Conservation (phyloP, 192 early-diverging fungal genomes). For the Gryganskiella cystojenkinii region DNA sequence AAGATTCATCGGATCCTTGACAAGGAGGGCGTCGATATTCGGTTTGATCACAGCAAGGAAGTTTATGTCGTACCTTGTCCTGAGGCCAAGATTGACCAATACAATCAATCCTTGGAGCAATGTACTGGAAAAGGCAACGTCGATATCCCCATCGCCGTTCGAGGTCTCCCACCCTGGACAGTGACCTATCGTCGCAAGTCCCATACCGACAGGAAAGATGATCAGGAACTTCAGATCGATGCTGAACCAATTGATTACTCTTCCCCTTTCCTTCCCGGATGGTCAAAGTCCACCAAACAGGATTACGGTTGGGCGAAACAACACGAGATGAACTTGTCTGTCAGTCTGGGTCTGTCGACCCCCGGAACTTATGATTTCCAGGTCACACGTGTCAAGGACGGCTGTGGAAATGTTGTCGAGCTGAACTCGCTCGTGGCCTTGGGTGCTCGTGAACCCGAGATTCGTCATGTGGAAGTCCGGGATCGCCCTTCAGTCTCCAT, state of each 20-base stretch:
- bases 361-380: slow-evolving; percentile 36
- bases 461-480: slow-evolving; percentile 38
- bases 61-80: slow-evolving; percentile 40
- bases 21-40: slow-evolving; percentile 36
- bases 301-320: slow-evolving; percentile 39
- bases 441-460: slow-evolving; percentile 33
- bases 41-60: slow-evolving; percentile 31
- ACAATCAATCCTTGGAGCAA: slow-evolving; percentile 25
- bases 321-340: slow-evolving; percentile 44
- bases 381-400: slow-evolving; percentile 31
- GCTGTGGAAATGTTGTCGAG: slow-evolving; percentile 37
- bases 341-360: slow-evolving; percentile 26
- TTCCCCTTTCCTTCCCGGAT: slow-evolving; percentile 34
- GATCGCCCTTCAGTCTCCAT: slow-evolving; percentile 24
- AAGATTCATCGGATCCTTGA: slow-evolving; percentile 25
- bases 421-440: slow-evolving; percentile 19
- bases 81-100: slow-evolving; percentile 30
- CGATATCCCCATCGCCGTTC: slow-evolving; percentile 29
- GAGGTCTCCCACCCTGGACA: slow-evolving; percentile 40
- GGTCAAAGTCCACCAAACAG: slow-evolving; percentile 29
- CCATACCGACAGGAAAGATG: neutral
- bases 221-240: slow-evolving; percentile 31
- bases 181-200: slow-evolving; percentile 27
- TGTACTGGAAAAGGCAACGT: slow-evolving; percentile 45
- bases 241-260: slow-evolving; percentile 35